Evolutionary conservation across 805 yeast species (phyloP), one percentile per base, ranked within the genome.

Genomic region (Maudiozyma barnettii): DNA sequence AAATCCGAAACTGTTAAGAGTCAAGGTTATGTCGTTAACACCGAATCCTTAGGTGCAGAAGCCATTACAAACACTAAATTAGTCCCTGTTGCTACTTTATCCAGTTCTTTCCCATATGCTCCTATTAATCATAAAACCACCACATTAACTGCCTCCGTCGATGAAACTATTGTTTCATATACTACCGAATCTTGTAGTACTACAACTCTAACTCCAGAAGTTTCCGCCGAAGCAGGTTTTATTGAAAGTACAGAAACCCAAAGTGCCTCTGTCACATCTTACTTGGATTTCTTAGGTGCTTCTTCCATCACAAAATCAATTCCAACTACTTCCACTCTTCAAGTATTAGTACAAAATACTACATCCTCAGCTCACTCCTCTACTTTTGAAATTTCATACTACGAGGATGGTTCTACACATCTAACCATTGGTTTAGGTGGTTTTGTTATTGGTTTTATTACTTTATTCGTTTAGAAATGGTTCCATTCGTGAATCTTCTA

Each of bases 381-480:
- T 20, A 41, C 22, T 16, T 41, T 21, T 7, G 36, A 39, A 1
- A 35, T 41, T 16, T 46, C 23, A 9, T 33, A 39, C 39, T 57
- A 52, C 37, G 50, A 51, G 39, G 61, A 47, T 42, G 43, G 46
- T 30, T 56, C 58, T 7, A 43, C 45, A 30, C 49, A 49, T 31
- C 29, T 57, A 35, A 46, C 47, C 14, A 10, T 45, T 14, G 50
- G 54, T 14, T 22, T 57, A 16, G 43, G 47, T 37, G 48, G 53
- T 31, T 36, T 54, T 5, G 41, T 56, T 21, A 19, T 55, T 29
- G 49, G 53, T 16, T 33, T 54, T 1, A 20, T 46, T 31, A 41
- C 49, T 39, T 44, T 46, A 14, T 44, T 45, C 18, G 8, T 35
- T n/a, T 35, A 35, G 20, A 18, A 13, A n/a, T 14, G 14, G n/a